A percentile compares a stretch with the other conserved stretches of the same genome.
Conservation (phyloP, 208 protist species). For the Wallacemonas collosoma region DNA sequence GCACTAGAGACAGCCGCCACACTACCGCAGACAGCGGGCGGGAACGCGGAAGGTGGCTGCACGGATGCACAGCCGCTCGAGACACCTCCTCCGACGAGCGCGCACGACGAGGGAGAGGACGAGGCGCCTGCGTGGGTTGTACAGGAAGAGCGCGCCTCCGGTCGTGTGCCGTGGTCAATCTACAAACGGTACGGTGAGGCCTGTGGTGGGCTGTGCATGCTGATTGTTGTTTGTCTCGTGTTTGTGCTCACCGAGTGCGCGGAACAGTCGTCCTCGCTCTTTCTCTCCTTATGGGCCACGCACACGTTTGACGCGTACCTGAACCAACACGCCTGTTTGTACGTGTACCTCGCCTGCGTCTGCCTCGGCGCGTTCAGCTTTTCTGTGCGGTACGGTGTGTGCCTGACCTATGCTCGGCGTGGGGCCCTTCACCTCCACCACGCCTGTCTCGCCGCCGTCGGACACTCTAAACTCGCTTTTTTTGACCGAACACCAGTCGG, state of each 20-base stretch:
- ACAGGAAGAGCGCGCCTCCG: slow-evolving; percentile 42
- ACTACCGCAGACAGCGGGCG: too few relatives aligned
- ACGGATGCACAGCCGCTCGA: too few relatives aligned
- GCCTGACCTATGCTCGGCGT: slow-evolving; percentile 25
- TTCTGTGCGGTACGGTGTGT: slow-evolving; percentile 33
- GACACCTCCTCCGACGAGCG: background rate
- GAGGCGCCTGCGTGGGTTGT: slow-evolving; percentile 21
- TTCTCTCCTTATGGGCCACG: slow-evolving; percentile 72
- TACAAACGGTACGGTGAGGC: slow-evolving; percentile 62
- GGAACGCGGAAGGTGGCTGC: too few relatives aligned
- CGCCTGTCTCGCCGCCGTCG: slow-evolving; percentile 44
- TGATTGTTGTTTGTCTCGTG: slow-evolving; percentile 28
- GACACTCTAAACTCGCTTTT: slow-evolving; percentile 71
- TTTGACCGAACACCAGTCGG: slow-evolving; percentile 94
- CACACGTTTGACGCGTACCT: slow-evolving; percentile 3
- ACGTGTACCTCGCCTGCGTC: slow-evolving; percentile 30
- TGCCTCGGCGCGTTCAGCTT: slow-evolving; percentile 20
- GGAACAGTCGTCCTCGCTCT: slow-evolving; percentile 31
- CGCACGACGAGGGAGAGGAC: background rate
- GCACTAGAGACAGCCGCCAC: too few relatives aligned
- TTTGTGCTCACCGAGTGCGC: slow-evolving; percentile 50
- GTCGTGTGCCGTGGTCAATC: slow-evolving; percentile 43
- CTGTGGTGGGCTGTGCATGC: slow-evolving; percentile 41
- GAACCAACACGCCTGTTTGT: slow-evolving; percentile 16
- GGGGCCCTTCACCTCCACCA: slow-evolving; percentile 42